Base-by-base conservation (phyloP, 768 basidiomycete genomes). In the Mrakia hoshinonis region DNA sequence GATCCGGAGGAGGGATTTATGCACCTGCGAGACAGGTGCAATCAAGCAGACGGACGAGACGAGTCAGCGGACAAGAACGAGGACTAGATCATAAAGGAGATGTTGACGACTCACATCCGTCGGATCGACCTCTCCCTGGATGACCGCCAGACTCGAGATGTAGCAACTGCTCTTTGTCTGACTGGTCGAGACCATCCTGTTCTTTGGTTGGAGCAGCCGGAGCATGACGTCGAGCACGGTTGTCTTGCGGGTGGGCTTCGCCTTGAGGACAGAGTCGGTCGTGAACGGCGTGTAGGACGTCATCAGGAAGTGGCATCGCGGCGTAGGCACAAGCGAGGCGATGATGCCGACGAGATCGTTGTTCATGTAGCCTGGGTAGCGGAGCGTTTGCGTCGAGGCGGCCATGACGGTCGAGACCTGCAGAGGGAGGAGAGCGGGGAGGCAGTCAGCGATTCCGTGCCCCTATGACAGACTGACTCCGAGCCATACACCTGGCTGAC, bases 181-280 rank as follows among this genome's bases (percentile, higher is more conserved):
- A n/a, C 85, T 85, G 6, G 95, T 97, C 20, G 91, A 91, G 0
- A 98, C 96, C 88, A 99, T 92, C 62, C 96, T 87, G 79, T 98
- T 99, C 82, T 98, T 98, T 22, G 96, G 96, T 77, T 99, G 96
- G 1, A 99, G 83, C 0, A 99, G 83, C 43, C 96, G 88, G 9
- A 96, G 89, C 96, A 99, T 98, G 64, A 99, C 96, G 79, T 99
- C 96, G 7, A 98, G 84, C 4, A 98, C 94, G 0, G 96, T 97
- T 58, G 96, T 99, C 76, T 96, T 86, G 7, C 96, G 87, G 49
- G 95, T 94, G 0, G 93, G 86, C 80, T 96, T 97, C 22, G 92
- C 93, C 94, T 93, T 91, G 82, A 97, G 93, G 68, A 97, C 91
- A 77, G 92, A 89, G 79, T 97, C 95, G 74, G 91, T 91, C 5